These are phyloP conservation scores for Termitomyces sp. DNA, from an alignment of 768 basidiomycete species.

Conservation along the genomic window DNA sequence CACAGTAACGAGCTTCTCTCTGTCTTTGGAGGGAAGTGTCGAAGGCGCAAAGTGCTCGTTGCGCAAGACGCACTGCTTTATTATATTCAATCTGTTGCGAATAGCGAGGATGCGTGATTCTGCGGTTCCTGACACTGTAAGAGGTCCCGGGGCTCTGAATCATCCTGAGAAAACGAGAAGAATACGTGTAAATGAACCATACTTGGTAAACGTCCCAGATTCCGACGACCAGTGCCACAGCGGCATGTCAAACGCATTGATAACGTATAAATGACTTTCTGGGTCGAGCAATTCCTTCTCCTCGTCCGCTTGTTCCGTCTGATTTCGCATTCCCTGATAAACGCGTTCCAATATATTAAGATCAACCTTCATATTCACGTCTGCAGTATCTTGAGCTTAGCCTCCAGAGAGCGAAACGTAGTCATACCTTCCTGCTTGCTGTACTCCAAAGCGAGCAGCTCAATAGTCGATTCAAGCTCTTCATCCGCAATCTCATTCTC, in stretches of 20 bases:
- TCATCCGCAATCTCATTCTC: conserved; percentile 68
- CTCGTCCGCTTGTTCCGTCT: conserved; percentile 46
- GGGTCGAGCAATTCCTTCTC: conserved; percentile 73
- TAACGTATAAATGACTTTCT: conserved; percentile 75
- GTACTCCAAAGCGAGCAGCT: conserved; percentile 82
- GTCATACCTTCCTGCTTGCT: conserved; percentile 82
- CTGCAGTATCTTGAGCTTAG: conserved; percentile 30
- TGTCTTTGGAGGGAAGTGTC: conserved; percentile 84
- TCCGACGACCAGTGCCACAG: conserved; percentile 88
- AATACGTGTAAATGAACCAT: conserved; percentile 17
- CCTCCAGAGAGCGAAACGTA: background rate
- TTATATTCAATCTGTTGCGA: conserved; percentile 84
- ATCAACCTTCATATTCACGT: conserved; percentile 83
- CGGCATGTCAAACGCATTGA: conserved; percentile 97
- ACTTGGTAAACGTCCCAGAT: conserved; percentile 88
- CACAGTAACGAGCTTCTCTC: conserved; percentile 87
- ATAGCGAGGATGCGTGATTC: conserved; percentile 78
- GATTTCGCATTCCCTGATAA: conserved; percentile 71
- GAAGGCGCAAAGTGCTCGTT: conserved; percentile 99
- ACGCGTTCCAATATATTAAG: conserved; percentile 65
- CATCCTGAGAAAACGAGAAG: background rate
- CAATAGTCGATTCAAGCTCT: conserved; percentile 72
- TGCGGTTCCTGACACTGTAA: conserved; percentile 79
- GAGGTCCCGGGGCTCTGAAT: conserved; percentile 49
- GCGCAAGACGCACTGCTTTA: conserved; percentile 88